Conservation (phyloP, 148 eudicot genomes). For the Spergularia bocconei region DNA sequence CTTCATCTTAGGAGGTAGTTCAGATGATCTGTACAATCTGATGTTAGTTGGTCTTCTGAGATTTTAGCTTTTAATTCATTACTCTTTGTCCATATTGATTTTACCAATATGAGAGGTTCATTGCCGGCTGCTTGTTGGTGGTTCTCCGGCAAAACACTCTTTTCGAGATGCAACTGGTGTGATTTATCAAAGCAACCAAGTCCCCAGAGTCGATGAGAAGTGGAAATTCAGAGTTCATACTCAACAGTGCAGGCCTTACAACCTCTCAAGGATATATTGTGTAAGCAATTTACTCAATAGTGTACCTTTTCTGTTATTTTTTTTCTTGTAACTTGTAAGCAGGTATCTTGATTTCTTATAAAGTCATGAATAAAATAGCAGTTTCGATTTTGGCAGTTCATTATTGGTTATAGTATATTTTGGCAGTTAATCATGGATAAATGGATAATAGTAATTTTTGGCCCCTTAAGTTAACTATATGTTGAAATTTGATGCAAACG, state of each 20-base stretch:
- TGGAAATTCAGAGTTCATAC: neutral
- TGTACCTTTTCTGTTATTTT: conserved; percentile 13
- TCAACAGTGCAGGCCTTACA: conserved; percentile 12
- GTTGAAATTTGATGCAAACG: neutral
- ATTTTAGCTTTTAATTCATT: conserved; percentile 17
- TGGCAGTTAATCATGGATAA: no score
- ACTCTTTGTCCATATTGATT: conserved; percentile 31
- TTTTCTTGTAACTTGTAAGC: conserved; percentile 14
- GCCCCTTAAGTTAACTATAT: no score
- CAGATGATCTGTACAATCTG: conserved; percentile 27
- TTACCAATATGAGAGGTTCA: conserved; percentile 20
- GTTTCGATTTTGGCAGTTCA: conserved; percentile 9
- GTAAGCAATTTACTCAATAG: conserved; percentile 36
- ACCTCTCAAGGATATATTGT: conserved; percentile 19
- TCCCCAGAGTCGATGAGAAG: neutral
- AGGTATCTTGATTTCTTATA: conserved; percentile 13
- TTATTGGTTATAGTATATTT: neutral
- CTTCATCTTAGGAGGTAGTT: conserved; percentile 21
- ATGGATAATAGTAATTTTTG: no score
- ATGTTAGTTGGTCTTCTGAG: conserved; percentile 19
- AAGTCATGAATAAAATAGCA: conserved; percentile 13
- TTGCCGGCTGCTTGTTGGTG: conserved; percentile 18
- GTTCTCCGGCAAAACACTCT: conserved; percentile 8
- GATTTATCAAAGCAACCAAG: conserved; percentile 3
- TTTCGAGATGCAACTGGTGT: conserved; percentile 17